Percentiles rank a stretch among this genome's conserved stretches.
Conservation (phyloP, 2,329 filamentous ascomycete genomes). For the Ambrosiella xylebori region DNA sequence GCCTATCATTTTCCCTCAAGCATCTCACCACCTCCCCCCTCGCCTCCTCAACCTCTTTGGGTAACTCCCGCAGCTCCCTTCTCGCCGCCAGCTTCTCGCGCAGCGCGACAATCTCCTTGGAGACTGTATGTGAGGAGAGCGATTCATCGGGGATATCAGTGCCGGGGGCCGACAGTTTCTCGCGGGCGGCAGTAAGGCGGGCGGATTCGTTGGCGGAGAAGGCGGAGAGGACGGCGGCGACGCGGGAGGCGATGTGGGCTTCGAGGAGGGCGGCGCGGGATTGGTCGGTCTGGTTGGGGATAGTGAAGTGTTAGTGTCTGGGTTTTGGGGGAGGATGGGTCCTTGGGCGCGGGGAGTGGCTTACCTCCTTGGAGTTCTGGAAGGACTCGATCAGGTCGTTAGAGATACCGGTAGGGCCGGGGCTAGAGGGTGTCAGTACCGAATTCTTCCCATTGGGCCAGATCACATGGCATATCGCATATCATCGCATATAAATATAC, state of each 20-base stretch:
- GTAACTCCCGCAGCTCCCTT: constrained; percentile 50
- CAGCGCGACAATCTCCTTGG: constrained; percentile 42
- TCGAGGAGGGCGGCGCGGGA: constrained; percentile 71
- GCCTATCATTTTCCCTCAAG: constrained; percentile 65
- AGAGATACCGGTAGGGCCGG: constrained; percentile 44
- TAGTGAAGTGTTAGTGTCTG: neutral
- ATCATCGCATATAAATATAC: too few relatives aligned
- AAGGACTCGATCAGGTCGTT: constrained; percentile 67
- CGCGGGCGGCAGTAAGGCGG: constrained; percentile 50
- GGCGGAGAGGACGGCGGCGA: constrained; percentile 67
- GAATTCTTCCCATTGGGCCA: neutral
- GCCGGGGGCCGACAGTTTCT: constrained; percentile 43
- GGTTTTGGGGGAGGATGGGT: neutral
- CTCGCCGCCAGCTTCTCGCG: constrained; percentile 41
- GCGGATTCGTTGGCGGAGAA: constrained; percentile 54
- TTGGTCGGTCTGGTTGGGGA: constrained; percentile 53
- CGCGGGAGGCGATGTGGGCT: constrained; percentile 74
- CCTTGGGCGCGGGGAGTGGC: constrained; percentile 12
- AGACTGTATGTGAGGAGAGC: constrained; percentile 29
- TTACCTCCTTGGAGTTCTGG: constrained; percentile 72
- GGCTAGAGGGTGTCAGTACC: constrained; percentile 14
- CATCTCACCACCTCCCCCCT: constrained; percentile 64
- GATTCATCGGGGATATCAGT: constrained; percentile 23
- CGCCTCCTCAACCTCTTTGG: constrained; percentile 55
- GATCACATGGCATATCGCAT: neutral